phyloP scores from a whole-genome alignment of 1,139 yeast genomes.

The Suzukiozyma palmioleophila region DNA sequence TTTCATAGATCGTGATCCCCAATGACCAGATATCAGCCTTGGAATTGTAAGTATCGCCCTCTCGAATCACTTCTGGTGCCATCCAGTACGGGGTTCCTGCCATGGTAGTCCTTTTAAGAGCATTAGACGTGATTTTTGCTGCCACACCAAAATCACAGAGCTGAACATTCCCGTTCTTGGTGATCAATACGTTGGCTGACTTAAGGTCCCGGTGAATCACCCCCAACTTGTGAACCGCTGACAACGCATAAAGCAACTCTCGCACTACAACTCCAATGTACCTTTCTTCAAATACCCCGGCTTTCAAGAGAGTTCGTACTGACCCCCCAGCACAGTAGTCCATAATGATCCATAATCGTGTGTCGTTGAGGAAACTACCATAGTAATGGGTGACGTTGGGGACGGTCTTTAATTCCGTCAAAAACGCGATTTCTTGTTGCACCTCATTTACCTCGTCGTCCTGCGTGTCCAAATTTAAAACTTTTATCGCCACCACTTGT shows the following conservation, averaged over 20 bases:
- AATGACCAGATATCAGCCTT: slow-evolving; percentile 93
- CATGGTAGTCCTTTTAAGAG: slow-evolving; percentile 83
- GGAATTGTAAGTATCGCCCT: slow-evolving; percentile 80
- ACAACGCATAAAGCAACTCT: slow-evolving; percentile 73
- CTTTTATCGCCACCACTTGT: slow-evolving; percentile 88
- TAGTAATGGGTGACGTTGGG: slow-evolving; percentile 93
- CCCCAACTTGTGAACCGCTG: slow-evolving; percentile 80
- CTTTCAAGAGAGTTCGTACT: slow-evolving; percentile 76
- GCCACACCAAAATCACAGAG: slow-evolving; percentile 98
- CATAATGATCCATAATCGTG: slow-evolving; percentile 96
- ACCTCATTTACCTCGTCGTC: slow-evolving; percentile 95
- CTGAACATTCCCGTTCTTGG: slow-evolving; percentile 85
- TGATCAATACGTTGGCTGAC: slow-evolving; percentile 89
- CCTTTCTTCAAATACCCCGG: slow-evolving; percentile 84
- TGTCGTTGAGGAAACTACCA: slow-evolving; percentile 81
- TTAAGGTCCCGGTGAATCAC: slow-evolving; percentile 94
- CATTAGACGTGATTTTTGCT: slow-evolving; percentile 79
- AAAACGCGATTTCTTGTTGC: slow-evolving; percentile 85
- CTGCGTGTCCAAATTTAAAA: slow-evolving; percentile 84
- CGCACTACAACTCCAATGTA: slow-evolving; percentile 78
- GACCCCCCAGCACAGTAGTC: slow-evolving; percentile 98
- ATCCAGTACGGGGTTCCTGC: slow-evolving; percentile 99
- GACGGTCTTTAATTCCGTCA: slow-evolving; percentile 74
- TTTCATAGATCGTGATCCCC: slow-evolving; percentile 91
- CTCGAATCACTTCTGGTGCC: slow-evolving; percentile 98